phyloP scores from a whole-genome alignment of 164 flowering plant genomes.

The Macadamia integrifolia region DNA sequence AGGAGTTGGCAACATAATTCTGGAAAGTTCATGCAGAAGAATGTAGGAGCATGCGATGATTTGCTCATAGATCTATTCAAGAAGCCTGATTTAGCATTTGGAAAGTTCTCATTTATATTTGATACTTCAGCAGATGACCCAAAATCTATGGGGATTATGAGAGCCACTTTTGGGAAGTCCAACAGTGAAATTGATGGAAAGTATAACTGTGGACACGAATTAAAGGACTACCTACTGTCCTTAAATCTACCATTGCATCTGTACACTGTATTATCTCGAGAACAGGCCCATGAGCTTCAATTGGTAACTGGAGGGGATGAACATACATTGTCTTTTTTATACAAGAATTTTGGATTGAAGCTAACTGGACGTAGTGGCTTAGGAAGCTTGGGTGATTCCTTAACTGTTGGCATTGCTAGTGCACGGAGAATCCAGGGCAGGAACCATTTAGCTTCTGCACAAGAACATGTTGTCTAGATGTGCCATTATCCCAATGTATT shows the following conservation, averaged over 20 bases:
- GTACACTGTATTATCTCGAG: constrained; percentile 53
- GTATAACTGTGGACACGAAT: constrained; percentile 13
- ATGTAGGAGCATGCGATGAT: constrained; percentile 37
- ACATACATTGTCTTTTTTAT: constrained; percentile 32
- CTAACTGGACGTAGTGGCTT: constrained; percentile 54
- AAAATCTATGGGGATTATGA: constrained; percentile 61
- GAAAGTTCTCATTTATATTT: constrained; percentile 58
- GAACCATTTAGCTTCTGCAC: constrained; percentile 20
- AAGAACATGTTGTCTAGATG: constrained; percentile 9
- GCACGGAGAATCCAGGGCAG: constrained; percentile 46
- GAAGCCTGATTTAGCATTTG: constrained; percentile 68
- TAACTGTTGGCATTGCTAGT: constrained; percentile 44
- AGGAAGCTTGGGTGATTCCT: constrained; percentile 32
- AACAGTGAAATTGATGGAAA: constrained; percentile 12
- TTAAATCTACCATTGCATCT: constrained; percentile 35
- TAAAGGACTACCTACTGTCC: constrained; percentile 10
- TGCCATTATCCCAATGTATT: constrained; percentile 5
- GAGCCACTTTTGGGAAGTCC: constrained; percentile 39
- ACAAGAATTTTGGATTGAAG: constrained; percentile 47
- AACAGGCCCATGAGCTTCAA: constrained; percentile 49
- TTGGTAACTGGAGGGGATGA: constrained; percentile 39
- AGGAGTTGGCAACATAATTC: constrained; percentile 25
- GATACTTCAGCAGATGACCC: constrained; percentile 47
- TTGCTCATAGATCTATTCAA: constrained; percentile 49
- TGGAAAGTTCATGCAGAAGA: constrained; percentile 29